Conservation (phyloP, 2,329 filamentous ascomycete species). For the Calonectria pteridis region DNA sequence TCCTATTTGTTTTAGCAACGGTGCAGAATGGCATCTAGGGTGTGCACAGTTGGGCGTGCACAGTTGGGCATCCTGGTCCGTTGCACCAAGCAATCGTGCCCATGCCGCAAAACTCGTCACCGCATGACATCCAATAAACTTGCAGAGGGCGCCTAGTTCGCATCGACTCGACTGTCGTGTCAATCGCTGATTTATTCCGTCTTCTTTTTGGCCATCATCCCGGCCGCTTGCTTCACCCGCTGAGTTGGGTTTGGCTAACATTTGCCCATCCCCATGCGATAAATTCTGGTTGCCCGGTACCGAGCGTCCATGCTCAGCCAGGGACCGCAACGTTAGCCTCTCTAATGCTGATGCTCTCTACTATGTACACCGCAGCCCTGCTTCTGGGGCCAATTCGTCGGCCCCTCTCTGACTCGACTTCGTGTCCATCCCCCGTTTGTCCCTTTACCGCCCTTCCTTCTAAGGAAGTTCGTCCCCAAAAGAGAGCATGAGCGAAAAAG, state of each 20-base stretch:
- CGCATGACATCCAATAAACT: conserved; percentile 32
- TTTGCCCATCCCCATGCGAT: conserved; percentile 33
- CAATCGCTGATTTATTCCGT: conserved; percentile 9
- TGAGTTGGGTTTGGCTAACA: conserved; percentile 21
- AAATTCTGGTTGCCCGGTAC: conserved; percentile 27
- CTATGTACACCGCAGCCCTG: background rate
- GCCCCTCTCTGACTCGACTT: background rate
- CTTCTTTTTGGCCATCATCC: background rate
- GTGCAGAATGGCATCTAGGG: background rate
- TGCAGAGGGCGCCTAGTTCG: conserved; percentile 28
- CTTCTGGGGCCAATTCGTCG: background rate
- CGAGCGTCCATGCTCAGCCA: background rate
- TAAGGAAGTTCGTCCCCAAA: background rate
- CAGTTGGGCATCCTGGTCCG: background rate
- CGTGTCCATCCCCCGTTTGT: background rate
- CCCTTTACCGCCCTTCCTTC: background rate
- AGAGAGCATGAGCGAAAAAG: background rate
- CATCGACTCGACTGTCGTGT: conserved; percentile 5
- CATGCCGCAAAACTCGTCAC: background rate
- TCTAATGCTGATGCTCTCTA: background rate
- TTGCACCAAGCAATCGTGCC: background rate
- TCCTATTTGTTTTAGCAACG: background rate
- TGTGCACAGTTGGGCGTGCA: background rate
- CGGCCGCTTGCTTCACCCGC: conserved; percentile 16
- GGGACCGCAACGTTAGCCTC: background rate